These are phyloP conservation scores for Xylaria sp. DNA, from an alignment of 2,329 filamentous ascomycete genomes.

Conservation along the genomic window DNA sequence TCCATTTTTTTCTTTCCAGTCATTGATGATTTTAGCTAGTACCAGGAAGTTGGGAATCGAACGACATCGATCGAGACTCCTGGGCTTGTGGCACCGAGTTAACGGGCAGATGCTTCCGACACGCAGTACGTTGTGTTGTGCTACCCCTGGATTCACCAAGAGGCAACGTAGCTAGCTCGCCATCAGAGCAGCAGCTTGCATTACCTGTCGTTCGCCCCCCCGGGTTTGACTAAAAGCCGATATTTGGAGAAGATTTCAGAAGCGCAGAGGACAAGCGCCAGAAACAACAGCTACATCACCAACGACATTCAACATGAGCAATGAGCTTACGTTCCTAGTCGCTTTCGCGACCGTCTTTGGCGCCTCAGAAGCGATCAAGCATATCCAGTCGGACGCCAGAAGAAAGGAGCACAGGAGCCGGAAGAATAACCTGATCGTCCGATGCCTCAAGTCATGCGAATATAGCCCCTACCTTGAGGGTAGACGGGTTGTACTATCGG, in stretches of 20 bases:
- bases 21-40: slow-evolving; percentile 6
- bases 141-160: slow-evolving; percentile 26
- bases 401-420: slow-evolving; percentile 54
- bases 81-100: slow-evolving; percentile 16
- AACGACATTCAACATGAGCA: slow-evolving; percentile 31
- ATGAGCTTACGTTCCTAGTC: slow-evolving; percentile 43
- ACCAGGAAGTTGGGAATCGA: slow-evolving; percentile 28
- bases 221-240: not conserved
- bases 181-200: slow-evolving; percentile 3
- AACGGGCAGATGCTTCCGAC: slow-evolving; percentile 26
- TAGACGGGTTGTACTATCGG: slow-evolving; percentile 51
- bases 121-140: slow-evolving; percentile 23
- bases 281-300: not conserved
- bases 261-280: slow-evolving; percentile 5
- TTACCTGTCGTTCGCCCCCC: slow-evolving; percentile 3
- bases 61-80: slow-evolving; percentile 29
- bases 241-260: slow-evolving; percentile 5
- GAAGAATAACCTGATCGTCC: slow-evolving; percentile 54
- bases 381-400: slow-evolving; percentile 52
- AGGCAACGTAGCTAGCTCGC: slow-evolving; percentile 7
- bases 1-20: slow-evolving; percentile 3
- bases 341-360: slow-evolving; percentile 52
- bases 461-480: slow-evolving; percentile 51
- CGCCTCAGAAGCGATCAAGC: slow-evolving; percentile 53
- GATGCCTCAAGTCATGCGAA: slow-evolving; percentile 53